Conservation (phyloP, 148 eudicot species). For the Silene latifolia region DNA sequence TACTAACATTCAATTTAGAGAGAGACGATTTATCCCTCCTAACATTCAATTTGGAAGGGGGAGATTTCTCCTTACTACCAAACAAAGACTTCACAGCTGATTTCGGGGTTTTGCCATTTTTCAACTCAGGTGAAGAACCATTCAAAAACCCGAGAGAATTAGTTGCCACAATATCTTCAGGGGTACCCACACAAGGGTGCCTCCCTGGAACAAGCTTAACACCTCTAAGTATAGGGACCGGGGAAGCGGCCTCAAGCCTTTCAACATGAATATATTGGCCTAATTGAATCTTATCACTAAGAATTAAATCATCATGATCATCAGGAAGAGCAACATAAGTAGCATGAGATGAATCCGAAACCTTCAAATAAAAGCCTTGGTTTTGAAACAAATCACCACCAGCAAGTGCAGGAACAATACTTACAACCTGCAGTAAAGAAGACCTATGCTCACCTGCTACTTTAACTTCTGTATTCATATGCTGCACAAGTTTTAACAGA, state of each 20-base stretch:
- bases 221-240: slow-evolving; percentile 76
- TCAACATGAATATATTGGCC: slow-evolving; percentile 91
- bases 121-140: slow-evolving; percentile 36
- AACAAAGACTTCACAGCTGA: slow-evolving; percentile 34
- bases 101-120: slow-evolving; percentile 43
- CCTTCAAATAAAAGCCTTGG: slow-evolving; percentile 88
- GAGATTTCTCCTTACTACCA: slow-evolving; percentile 40
- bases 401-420: slow-evolving; percentile 84
- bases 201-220: slow-evolving; percentile 80
- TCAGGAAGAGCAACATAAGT: slow-evolving; percentile 91
- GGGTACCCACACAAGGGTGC: slow-evolving; percentile 85
- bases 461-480: slow-evolving; percentile 86
- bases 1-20: slow-evolving; percentile 32
- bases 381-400: slow-evolving; percentile 82
- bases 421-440: slow-evolving; percentile 76
- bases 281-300: slow-evolving; percentile 80
- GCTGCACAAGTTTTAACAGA: slow-evolving; percentile 69
- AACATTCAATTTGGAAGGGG: slow-evolving; percentile 35
- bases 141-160: slow-evolving; percentile 66
- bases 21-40: slow-evolving; percentile 36
- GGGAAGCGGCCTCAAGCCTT: slow-evolving; percentile 70
- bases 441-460: slow-evolving; percentile 87
- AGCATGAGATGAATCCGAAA: slow-evolving; percentile 95
- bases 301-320: slow-evolving; percentile 77
- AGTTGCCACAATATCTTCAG: slow-evolving; percentile 84